Evolutionary conservation across 495 filamentous ascomycete species (phyloP).

Genomic region (Lentithecium fluviatile): DNA sequence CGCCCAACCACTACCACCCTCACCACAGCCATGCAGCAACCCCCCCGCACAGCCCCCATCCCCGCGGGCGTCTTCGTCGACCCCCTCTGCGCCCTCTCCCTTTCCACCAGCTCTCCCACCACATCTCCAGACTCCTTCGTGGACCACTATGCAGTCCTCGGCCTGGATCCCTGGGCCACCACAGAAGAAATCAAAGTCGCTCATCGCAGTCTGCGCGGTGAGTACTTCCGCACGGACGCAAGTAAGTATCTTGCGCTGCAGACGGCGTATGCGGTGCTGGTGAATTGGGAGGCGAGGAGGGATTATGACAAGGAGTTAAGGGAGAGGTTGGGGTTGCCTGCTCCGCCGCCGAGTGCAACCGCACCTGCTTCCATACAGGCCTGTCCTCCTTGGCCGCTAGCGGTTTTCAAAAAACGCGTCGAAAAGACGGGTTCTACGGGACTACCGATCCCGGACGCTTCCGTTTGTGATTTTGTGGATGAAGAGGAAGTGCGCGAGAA

Average conservation of each 20-base stretch:
- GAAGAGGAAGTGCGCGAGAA: background rate
- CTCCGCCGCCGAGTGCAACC: too few relatives aligned
- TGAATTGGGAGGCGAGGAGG: constrained; percentile 6
- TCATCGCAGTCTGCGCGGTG: constrained; percentile 9
- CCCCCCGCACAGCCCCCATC: background rate
- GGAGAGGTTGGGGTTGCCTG: constrained; percentile 7
- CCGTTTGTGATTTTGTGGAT: too few relatives aligned
- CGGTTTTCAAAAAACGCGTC: background rate
- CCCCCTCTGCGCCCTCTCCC: background rate
- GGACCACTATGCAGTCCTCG: constrained; percentile 25
- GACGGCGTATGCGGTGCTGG: constrained; percentile 22
- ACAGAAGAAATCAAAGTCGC: constrained; percentile 20
- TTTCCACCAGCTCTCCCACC: too few relatives aligned
- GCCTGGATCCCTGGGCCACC: constrained; percentile 7
- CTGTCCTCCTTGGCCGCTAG: background rate
- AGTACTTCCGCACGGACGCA: constrained; percentile 6
- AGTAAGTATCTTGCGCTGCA: constrained; percentile 25
- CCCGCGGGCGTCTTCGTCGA: constrained; percentile 20
- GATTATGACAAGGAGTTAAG: constrained; percentile 13
- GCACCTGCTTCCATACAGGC: background rate
- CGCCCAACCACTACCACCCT: background rate
- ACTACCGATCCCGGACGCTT: too few relatives aligned
- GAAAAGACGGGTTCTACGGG: too few relatives aligned
- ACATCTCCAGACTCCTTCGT: background rate
- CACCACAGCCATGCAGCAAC: background rate